Percentiles rank a stretch among this genome's conserved stretches.
Evolutionary conservation across 768 basidiomycete species (phyloP).

Genomic region (Myochromella boudieri): DNA sequence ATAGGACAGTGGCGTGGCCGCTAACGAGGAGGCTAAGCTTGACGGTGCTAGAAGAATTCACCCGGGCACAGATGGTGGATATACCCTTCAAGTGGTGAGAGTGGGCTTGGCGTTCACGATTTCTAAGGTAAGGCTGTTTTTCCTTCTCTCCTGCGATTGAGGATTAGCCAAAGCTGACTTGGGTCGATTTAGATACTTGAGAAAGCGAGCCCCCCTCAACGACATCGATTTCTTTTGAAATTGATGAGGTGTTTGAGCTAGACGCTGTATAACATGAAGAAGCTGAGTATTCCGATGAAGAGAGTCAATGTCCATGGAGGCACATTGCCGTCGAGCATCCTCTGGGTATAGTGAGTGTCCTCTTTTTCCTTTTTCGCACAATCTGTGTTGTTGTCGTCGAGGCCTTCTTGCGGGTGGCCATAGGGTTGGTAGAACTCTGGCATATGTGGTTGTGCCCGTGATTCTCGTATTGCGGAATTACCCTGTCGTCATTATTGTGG

Average conservation of each 20-base stretch:
- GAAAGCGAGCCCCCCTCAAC: conserved; percentile 59
- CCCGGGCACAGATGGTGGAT: conserved; percentile 66
- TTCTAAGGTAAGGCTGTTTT: conserved; percentile 40
- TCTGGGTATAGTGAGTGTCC: conserved; percentile 72
- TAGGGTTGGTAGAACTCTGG: too few species aligned
- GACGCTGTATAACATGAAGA: conserved; percentile 71
- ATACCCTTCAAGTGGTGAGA: conserved; percentile 89
- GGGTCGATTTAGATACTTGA: conserved; percentile 40
- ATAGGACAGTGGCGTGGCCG: conserved; percentile 89
- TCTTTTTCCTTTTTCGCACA: background rate
- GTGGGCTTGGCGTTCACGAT: conserved; percentile 90
- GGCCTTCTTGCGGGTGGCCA: too few species aligned
- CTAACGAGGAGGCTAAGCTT: conserved; percentile 79
- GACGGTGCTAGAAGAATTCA: conserved; percentile 86
- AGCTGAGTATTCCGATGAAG: conserved; percentile 65
- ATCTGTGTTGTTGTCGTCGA: background rate
- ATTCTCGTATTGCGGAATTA: too few species aligned
- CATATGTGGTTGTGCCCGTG: too few species aligned
- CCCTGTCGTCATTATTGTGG: too few species aligned
- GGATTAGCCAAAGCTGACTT: background rate
- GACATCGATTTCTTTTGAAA: conserved; percentile 92
- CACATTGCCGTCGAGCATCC: conserved; percentile 88
- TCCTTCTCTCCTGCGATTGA: background rate
- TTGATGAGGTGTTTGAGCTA: conserved; percentile 91
- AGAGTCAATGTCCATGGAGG: conserved; percentile 90